Evolutionary conservation across 1,284 basidiomycete genomes (phyloP), one percentile per base, ranked within the genome.

Genomic region (Apiotrichum montevideense): DNA sequence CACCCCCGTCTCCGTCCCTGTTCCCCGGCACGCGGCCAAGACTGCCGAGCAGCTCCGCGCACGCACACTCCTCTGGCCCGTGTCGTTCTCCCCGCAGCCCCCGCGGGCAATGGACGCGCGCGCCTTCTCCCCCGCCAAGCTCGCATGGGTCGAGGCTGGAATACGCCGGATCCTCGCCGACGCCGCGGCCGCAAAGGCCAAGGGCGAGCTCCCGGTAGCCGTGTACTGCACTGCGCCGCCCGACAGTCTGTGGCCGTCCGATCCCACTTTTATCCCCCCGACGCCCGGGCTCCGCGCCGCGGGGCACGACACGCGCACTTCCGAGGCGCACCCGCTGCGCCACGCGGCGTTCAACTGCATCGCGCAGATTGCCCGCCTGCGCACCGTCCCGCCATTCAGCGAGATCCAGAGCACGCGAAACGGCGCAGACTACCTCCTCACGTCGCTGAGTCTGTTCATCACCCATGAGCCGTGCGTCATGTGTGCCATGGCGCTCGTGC

Each of bases 381-480:
- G 84, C 78, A 63, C 80, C 79, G n/a, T 73, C 66, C 69, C 73
- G 40, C 75, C 77, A 4, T 76, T 74, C 52, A 57, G 59, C 13
- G 69, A 70, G 21, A 65, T 70, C 13, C 55, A 65, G 39, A 71
- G 66, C 47, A 72, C 66, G 29, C 57, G 73, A 45, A 89, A 88
- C 66, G 87, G 87, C 11, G 79, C 83, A 3, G 85, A 87, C 69
- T 97, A 96, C 75, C 85, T 96, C 35, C 80, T 96, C 41, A 96
- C 90, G 0, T 84, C 84, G 0, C 81, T 86, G 33, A 84, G 85
- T 2, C 78, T 96, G 29, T 96, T 96, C 78, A 83, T 85, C 51
- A 90, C 90, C 2, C 93, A 97, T 73, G 93, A 97, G 67, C 93
- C 94, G 3, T 97, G 94, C 67, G 82, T 96, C 56, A 91, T 96